Percentiles rank a stretch among this genome's conserved stretches.
Evolutionary conservation across 768 basidiomycete genomes (phyloP).

Genomic region (Amanita fuliginea): DNA sequence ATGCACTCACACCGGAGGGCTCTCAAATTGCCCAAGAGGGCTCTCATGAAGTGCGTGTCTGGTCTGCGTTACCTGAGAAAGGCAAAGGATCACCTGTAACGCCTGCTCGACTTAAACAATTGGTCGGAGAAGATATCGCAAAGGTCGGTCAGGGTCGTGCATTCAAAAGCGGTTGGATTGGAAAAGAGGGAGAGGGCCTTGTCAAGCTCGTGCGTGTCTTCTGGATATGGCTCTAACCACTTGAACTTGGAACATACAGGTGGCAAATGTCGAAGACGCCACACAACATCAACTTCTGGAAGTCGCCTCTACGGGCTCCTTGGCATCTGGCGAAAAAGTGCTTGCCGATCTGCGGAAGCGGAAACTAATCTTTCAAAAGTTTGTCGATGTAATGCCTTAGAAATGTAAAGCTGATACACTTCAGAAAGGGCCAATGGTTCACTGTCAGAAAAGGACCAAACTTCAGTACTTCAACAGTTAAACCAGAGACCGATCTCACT

Average conservation of each 20-base stretch:
- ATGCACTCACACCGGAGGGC: conserved; percentile 79
- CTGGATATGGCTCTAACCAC: neutral
- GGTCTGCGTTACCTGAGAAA: conserved; percentile 68
- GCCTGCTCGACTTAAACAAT: conserved; percentile 55
- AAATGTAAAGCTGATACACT: neutral
- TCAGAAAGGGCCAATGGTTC: conserved; percentile 94
- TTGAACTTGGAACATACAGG: conserved; percentile 27
- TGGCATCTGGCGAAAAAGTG: conserved; percentile 67
- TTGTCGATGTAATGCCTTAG: conserved; percentile 1
- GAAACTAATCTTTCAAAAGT: conserved; percentile 83
- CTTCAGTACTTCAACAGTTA: conserved; percentile 86
- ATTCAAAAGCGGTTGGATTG: conserved; percentile 96
- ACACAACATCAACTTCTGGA: conserved; percentile 70
- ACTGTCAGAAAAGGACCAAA: conserved; percentile 72
- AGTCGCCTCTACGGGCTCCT: conserved; percentile 61
- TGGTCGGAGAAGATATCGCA: conserved; percentile 77
- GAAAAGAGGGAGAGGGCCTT: conserved; percentile 80
- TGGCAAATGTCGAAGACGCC: conserved; percentile 52
- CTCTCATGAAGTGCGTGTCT: conserved; percentile 93
- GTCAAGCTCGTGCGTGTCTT: conserved; percentile 66
- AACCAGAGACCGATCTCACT: conserved; percentile 94
- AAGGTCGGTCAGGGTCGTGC: conserved; percentile 93
- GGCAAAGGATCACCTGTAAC: conserved; percentile 61
- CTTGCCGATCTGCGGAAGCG: conserved; percentile 86
- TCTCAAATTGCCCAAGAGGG: conserved; percentile 65